Conservation (phyloP, 352 stramenopile genomes). For the Pythium grandisporangium region DNA sequence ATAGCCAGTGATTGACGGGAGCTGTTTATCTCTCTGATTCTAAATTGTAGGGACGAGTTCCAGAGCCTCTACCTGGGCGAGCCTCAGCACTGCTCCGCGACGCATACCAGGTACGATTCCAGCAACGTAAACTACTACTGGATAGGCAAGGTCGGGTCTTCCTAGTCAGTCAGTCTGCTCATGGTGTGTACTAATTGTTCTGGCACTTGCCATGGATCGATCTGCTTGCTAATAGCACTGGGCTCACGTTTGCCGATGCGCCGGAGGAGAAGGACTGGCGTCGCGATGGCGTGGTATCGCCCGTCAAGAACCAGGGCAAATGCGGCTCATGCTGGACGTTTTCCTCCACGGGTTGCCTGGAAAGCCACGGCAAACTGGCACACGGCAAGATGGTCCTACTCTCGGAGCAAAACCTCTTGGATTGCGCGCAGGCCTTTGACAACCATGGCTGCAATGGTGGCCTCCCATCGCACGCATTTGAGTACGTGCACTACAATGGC, state of each 20-base stretch:
- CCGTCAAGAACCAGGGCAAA: slow-evolving; percentile 97
- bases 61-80: slow-evolving; percentile 50
- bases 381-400: slow-evolving; percentile 88
- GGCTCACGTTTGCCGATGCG: slow-evolving; percentile 33
- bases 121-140: too few species aligned
- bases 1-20: neutral
- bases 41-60: slow-evolving; percentile 46
- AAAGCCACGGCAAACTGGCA: slow-evolving; percentile 94
- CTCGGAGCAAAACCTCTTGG: slow-evolving; percentile 97
- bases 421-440: slow-evolving; percentile 90
- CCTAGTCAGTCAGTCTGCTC: neutral
- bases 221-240: too few species aligned
- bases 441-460: slow-evolving; percentile 96
- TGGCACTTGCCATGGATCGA: neutral
- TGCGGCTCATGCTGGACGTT: slow-evolving; percentile 99
- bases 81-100: slow-evolving; percentile 72
- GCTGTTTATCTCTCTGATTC: neutral
- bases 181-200: neutral
- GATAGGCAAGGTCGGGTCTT: neutral
- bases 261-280: slow-evolving; percentile 93
- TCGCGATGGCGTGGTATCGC: slow-evolving; percentile 87
- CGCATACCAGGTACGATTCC: slow-evolving; percentile 18
- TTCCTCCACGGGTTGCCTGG: slow-evolving; percentile 95
- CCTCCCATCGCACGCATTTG: slow-evolving; percentile 95
- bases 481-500: slow-evolving; percentile 91